These are phyloP conservation scores for Neurospora discreta DNA, from an alignment of 495 filamentous ascomycete species.

Conservation along the genomic window DNA sequence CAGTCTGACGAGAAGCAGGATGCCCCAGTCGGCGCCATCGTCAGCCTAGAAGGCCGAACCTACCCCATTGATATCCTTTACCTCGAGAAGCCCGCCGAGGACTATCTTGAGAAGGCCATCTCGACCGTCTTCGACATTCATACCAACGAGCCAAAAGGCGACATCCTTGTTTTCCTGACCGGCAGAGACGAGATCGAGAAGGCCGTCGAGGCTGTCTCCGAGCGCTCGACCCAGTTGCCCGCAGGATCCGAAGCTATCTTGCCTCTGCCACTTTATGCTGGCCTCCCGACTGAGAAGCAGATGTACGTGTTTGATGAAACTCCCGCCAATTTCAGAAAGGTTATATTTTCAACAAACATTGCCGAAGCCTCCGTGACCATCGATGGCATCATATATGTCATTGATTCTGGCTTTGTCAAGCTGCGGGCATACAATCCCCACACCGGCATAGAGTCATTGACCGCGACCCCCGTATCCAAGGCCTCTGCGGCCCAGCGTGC, in stretches of 20 bases:
- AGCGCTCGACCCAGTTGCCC: conserved; percentile 66
- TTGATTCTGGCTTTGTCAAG: conserved; percentile 90
- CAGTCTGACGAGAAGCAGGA: conserved; percentile 30
- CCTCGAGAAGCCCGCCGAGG: conserved; percentile 65
- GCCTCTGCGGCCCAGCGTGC: conserved; percentile 88
- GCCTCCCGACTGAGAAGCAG: conserved; percentile 79
- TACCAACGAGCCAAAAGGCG: conserved; percentile 73
- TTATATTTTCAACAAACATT: conserved; percentile 92
- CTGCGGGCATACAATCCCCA: conserved; percentile 76
- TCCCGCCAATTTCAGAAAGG: conserved; percentile 76
- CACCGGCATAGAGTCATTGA: conserved; percentile 85
- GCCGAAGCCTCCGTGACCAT: conserved; percentile 94
- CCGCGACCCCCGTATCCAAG: conserved; percentile 79
- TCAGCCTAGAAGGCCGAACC: conserved; percentile 82
- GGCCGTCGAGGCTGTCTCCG: conserved; percentile 64
- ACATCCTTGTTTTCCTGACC: conserved; percentile 86
- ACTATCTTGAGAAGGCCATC: conserved; percentile 81
- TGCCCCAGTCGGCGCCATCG: conserved; percentile 52
- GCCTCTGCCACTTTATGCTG: conserved; percentile 79
- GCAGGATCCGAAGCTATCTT: conserved; percentile 57
- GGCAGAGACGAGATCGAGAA: conserved; percentile 90
- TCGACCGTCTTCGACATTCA: conserved; percentile 92
- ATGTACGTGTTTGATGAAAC: conserved; percentile 86
- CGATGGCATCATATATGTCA: conserved; percentile 82
- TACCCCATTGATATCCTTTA: conserved; percentile 88